A percentile compares a stretch with the other conserved stretches of the same genome.
phyloP scores from a whole-genome alignment of 1,284 basidiomycete species.

The Apiotrichum laibachii region DNA sequence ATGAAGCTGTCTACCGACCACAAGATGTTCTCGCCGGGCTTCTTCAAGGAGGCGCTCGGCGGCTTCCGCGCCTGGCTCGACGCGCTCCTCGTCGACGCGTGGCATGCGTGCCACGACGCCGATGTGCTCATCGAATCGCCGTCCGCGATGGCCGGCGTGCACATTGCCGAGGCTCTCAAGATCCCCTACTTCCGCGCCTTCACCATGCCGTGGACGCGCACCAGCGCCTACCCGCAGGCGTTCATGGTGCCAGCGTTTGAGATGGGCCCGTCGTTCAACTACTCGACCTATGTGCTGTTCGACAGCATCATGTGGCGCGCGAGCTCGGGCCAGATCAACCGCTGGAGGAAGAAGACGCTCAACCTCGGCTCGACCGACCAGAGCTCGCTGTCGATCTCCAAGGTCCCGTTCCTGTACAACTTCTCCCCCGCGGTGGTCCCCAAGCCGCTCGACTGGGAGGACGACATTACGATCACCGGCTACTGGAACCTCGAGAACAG shows the following conservation, averaged over 20 bases:
- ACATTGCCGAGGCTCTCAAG: conserved; percentile 73
- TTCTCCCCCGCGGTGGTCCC: conserved; percentile 63
- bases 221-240: conserved; percentile 63
- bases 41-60: conserved; percentile 68
- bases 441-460: conserved; percentile 72
- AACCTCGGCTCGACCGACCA: conserved; percentile 62
- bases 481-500: conserved; percentile 67
- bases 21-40: conserved; percentile 75
- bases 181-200: conserved; percentile 68
- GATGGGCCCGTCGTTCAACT: conserved; percentile 51
- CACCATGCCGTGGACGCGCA: conserved; percentile 71
- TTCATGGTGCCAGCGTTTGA: conserved; percentile 59
- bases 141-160: conserved; percentile 74
- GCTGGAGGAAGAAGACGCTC: conserved; percentile 64
- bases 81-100: conserved; percentile 65
- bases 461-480: conserved; percentile 57
- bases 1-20: conserved; percentile 56
- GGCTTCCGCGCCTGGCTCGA: conserved; percentile 74
- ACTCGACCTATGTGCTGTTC: conserved; percentile 56
- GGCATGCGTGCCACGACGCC: conserved; percentile 67
- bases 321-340: conserved; percentile 68
- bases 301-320: conserved; percentile 76
- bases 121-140: conserved; percentile 67
- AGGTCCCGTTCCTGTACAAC: conserved; percentile 70
- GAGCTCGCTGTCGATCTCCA: conserved; percentile 59